Evolutionary conservation across 495 filamentous ascomycete genomes (phyloP).

Genomic region (Paragyromitra xinjiangensis): DNA sequence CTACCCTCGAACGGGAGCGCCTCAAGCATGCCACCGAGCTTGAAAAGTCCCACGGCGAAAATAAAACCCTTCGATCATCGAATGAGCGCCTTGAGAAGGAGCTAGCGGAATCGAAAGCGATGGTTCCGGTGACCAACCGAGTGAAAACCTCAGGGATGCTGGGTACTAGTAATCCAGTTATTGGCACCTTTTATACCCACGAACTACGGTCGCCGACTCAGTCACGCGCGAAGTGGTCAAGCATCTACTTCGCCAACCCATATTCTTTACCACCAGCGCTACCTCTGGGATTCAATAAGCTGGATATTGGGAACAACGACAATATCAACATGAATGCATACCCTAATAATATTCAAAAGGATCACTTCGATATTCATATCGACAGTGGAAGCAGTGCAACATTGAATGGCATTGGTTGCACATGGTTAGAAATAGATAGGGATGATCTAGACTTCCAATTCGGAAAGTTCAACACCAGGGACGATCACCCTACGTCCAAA

Average conservation of each 20-base stretch:
- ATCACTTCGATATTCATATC: neutral
- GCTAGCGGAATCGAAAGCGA: neutral
- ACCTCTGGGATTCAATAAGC: neutral
- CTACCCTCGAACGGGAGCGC: neutral
- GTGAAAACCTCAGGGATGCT: neutral
- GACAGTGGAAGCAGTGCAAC: neutral
- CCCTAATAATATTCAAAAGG: neutral
- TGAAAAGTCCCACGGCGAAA: neutral
- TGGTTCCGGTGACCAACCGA: neutral
- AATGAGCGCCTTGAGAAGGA: neutral
- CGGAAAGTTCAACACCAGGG: neutral
- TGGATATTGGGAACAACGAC: neutral
- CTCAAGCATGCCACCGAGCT: neutral
- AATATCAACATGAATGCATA: too few species aligned
- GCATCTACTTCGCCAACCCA: neutral
- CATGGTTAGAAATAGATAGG: neutral
- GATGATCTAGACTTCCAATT: slow-evolving; percentile 6
- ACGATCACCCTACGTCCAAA: neutral
- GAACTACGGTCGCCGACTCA: neutral
- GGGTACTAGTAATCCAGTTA: neutral
- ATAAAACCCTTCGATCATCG: neutral
- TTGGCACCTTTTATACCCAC: slow-evolving; percentile 8
- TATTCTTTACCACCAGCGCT: neutral
- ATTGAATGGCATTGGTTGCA: neutral
- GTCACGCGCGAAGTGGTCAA: neutral